Conservation (phyloP, 768 basidiomycete species). For the Stropharia rugosoannulata region DNA sequence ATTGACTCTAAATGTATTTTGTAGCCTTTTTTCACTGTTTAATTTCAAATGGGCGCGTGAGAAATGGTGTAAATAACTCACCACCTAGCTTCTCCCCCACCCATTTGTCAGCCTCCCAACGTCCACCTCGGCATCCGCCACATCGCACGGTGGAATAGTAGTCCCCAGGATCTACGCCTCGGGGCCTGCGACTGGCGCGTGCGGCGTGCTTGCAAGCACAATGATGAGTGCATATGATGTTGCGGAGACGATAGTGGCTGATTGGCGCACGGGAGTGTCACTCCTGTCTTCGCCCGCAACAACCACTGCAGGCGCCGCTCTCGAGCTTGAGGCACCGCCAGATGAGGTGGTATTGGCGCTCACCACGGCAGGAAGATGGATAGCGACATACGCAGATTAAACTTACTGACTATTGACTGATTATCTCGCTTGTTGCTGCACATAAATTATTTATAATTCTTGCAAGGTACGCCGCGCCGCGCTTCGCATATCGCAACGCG, state of each 20-base stretch:
- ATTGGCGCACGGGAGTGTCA: conserved; percentile 28
- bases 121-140: too few species aligned
- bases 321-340: conserved; percentile 46
- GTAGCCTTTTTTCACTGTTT: too few species aligned
- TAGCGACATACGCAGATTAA: conserved; percentile 70
- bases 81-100: too few species aligned
- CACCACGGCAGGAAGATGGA: conserved; percentile 32
- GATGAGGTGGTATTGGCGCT: conserved; percentile 43
- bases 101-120: too few species aligned
- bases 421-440: too few species aligned
- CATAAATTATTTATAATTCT: too few species aligned
- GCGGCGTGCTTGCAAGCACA: conserved; percentile 87
- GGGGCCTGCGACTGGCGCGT: conserved; percentile 90
- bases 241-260: conserved; percentile 67
- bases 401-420: too few species aligned
- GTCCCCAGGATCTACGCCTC: conserved; percentile 77
- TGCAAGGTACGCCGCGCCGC: too few species aligned
- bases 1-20: too few species aligned
- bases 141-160: conserved; percentile 25
- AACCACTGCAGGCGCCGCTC: conserved; percentile 35
- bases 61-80: too few species aligned
- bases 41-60: too few species aligned
- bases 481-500: too few species aligned
- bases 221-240: conserved; percentile 91
- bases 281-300: conserved; percentile 9